Conservation (phyloP, 345 rosid genomes). For the Eucalyptus cloeziana region DNA sequence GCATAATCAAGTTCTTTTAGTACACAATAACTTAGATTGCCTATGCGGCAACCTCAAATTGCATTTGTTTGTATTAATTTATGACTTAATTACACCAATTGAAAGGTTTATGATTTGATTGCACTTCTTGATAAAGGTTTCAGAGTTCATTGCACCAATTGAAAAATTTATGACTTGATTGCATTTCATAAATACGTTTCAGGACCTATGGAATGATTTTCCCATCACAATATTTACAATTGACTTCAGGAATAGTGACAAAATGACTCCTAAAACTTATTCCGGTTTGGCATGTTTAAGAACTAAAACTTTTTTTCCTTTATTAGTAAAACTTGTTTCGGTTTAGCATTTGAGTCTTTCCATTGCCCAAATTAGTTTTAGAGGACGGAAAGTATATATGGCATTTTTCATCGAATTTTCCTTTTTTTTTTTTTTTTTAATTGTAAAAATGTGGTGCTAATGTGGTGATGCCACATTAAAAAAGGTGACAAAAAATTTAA, state of each 20-base stretch:
- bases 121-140: background rate
- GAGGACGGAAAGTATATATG: too few relatives aligned
- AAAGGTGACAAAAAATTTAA: too few relatives aligned
- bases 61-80: background rate
- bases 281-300: background rate
- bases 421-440: too few relatives aligned
- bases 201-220: accelerated
- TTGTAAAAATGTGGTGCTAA: too few relatives aligned
- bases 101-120: accelerated
- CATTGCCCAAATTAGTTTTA: too few relatives aligned
- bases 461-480: too few relatives aligned
- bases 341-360: too few relatives aligned
- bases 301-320: too few relatives aligned
- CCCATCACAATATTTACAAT: background rate
- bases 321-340: too few relatives aligned
- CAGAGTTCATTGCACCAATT: background rate
- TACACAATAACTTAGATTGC: background rate
- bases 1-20: accelerated
- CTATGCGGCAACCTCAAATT: background rate
- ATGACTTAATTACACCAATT: background rate
- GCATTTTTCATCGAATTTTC: too few relatives aligned
- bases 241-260: background rate
- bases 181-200: background rate
- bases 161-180: background rate
- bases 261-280: background rate